Evolutionary conservation across 169 alveolate species (phyloP).

Genomic region (Plasmodium vivax): DNA sequence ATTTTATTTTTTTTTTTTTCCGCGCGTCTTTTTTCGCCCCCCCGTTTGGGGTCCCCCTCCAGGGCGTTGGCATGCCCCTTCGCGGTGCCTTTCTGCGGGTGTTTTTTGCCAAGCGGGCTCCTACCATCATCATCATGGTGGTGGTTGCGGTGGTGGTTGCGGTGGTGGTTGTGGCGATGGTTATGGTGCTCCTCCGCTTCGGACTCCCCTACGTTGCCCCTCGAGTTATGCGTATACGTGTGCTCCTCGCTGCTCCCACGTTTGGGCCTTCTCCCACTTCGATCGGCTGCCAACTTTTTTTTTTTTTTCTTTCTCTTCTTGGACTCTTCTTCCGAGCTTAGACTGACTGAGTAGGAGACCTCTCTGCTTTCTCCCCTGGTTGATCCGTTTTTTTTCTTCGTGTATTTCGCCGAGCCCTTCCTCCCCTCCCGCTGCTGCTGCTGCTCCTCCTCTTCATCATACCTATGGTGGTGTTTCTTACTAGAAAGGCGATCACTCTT

Average conservation of each 20-base stretch:
- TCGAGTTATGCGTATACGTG: background rate
- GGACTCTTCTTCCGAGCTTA: constrained; percentile 5
- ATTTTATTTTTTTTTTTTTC: constrained; percentile 18
- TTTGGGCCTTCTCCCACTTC: background rate
- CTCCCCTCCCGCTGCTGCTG: background rate
- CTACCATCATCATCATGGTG: background rate
- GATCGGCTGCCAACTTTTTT: background rate
- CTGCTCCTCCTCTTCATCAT: background rate
- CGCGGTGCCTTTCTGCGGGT: background rate
- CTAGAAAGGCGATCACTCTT: background rate
- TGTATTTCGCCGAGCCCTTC: background rate
- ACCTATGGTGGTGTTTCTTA: background rate
- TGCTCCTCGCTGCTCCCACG: background rate
- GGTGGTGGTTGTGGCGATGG: background rate
- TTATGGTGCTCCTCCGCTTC: background rate
- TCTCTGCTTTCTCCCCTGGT: background rate
- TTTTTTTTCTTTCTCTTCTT: background rate
- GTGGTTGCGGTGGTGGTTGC: too few species aligned
- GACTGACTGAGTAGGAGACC: background rate
- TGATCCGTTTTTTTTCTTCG: background rate
- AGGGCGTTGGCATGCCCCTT: background rate
- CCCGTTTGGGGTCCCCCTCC: background rate
- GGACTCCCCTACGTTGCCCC: background rate
- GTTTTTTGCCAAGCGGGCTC: background rate
- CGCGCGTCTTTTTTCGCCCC: background rate